Conservation (phyloP, 306 rosid species). For the Vigna trinervia region DNA sequence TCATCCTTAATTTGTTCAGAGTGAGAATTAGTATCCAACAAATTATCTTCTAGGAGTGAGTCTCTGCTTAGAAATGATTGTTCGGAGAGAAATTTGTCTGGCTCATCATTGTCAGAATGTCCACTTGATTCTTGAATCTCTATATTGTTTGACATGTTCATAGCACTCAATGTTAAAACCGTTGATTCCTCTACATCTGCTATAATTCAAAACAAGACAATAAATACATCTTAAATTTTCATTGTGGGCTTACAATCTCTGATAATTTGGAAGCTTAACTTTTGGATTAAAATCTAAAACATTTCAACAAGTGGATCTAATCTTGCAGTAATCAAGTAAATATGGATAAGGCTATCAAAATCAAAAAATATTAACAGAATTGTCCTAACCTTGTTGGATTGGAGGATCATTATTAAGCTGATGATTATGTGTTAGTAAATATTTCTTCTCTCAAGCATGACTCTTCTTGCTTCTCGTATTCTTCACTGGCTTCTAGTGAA, state of each 20-base stretch:
- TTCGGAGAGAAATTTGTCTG: slow-evolving; percentile 38
- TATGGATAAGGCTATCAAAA: not conserved
- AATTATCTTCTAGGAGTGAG: slow-evolving; percentile 38
- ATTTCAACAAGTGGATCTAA: not conserved
- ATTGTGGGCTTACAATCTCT: slow-evolving; percentile 2
- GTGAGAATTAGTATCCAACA: slow-evolving; percentile 28
- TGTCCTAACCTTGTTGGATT: slow-evolving; percentile 58
- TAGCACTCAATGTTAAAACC: slow-evolving; percentile 37
- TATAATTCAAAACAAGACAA: slow-evolving; percentile 46
- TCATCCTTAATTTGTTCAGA: slow-evolving; percentile 42
- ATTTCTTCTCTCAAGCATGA: slow-evolving; percentile 38
- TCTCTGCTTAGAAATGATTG: slow-evolving; percentile 42
- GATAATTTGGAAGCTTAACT: not conserved
- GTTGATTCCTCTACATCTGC: slow-evolving; percentile 53
- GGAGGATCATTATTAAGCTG: slow-evolving; percentile 51
- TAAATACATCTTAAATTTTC: slow-evolving; percentile 5
- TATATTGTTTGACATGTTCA: slow-evolving; percentile 39
- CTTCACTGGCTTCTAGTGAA: slow-evolving; percentile 40
- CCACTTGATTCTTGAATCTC: slow-evolving; percentile 47
- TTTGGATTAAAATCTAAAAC: not conserved
- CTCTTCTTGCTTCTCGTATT: slow-evolving; percentile 41
- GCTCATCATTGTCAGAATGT: slow-evolving; percentile 42
- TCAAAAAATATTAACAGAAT: slow-evolving; percentile 3
- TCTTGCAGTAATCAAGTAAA: not conserved
- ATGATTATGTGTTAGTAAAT: slow-evolving; percentile 38